Evolutionary conservation across 83 land plant species (phyloP).

Genomic region (Diphasiastrum complanatum): DNA sequence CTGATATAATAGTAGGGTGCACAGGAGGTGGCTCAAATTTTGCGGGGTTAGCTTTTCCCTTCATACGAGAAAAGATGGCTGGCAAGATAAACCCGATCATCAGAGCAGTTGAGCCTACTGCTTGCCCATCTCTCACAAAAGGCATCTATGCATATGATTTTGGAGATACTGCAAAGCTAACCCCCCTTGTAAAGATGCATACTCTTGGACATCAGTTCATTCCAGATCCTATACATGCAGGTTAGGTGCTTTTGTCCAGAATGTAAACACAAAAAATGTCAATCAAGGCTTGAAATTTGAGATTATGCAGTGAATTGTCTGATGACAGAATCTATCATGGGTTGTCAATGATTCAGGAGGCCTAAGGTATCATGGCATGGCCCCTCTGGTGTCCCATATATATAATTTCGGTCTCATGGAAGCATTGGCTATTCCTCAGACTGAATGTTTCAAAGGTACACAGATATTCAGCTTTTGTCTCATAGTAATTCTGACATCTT

Average conservation of each 20-base stretch:
- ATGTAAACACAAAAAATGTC: too few species aligned
- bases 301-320: neutral
- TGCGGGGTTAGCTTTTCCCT: conserved; percentile 77
- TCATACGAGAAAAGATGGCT: conserved; percentile 72
- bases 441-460: conserved; percentile 83
- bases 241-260: conserved; percentile 22
- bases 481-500: neutral
- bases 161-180: conserved; percentile 83
- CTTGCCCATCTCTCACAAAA: conserved; percentile 85
- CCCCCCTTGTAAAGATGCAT: conserved; percentile 93
- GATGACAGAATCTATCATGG: neutral
- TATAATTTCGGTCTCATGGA: conserved; percentile 83
- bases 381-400: conserved; percentile 81
- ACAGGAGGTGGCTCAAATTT: conserved; percentile 97
- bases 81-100: conserved; percentile 72
- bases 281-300: neutral
- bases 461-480: neutral
- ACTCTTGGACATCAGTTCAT: conserved; percentile 92
- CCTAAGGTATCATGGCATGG: conserved; percentile 90
- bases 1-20: conserved; percentile 85
- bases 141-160: conserved; percentile 86
- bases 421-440: conserved; percentile 75
- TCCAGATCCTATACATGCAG: conserved; percentile 97
- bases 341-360: conserved; percentile 46
- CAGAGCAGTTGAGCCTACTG: conserved; percentile 87